phyloP scores from a whole-genome alignment of 2,329 filamentous ascomycete species.

The Ramularia collo-cygni region DNA sequence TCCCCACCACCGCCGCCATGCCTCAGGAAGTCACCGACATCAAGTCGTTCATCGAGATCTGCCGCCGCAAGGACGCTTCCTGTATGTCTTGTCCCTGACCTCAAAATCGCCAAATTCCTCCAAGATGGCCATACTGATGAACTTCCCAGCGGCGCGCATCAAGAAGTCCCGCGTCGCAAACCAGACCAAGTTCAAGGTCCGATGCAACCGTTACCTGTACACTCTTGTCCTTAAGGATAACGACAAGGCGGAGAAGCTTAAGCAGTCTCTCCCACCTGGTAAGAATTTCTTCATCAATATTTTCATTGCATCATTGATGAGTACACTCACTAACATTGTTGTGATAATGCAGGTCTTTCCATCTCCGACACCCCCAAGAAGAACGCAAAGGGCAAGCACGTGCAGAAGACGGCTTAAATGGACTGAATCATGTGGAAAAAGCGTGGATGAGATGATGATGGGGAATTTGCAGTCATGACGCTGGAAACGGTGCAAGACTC shows the following conservation, averaged over 20 bases:
- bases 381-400: constrained; percentile 52
- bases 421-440: too few relatives aligned
- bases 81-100: constrained; percentile 66
- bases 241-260: constrained; percentile 99
- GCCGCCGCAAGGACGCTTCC: constrained; percentile 97
- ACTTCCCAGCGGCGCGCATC: constrained; percentile 42
- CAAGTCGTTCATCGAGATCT: constrained; percentile 99
- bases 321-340: background rate
- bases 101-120: constrained; percentile 1
- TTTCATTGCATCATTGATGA: background rate
- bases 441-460: too few relatives aligned
- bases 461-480: too few relatives aligned
- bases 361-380: constrained; percentile 57
- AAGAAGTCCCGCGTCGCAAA: constrained; percentile 68
- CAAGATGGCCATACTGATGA: constrained; percentile 9
- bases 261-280: constrained; percentile 98
- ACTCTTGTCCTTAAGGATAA: constrained; percentile 96
- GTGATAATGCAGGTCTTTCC: constrained; percentile 51
- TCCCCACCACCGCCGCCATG: constrained; percentile 59
- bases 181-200: constrained; percentile 99
- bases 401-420: constrained; percentile 27
- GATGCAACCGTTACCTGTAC: constrained; percentile 88
- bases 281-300: constrained; percentile 28
- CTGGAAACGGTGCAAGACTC: too few relatives aligned
- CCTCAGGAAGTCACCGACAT: constrained; percentile 97